Evolutionary conservation across 306 rosid genomes (phyloP), one percentile per base, ranked within the genome.

Genomic region (Boehmeria nivea): DNA sequence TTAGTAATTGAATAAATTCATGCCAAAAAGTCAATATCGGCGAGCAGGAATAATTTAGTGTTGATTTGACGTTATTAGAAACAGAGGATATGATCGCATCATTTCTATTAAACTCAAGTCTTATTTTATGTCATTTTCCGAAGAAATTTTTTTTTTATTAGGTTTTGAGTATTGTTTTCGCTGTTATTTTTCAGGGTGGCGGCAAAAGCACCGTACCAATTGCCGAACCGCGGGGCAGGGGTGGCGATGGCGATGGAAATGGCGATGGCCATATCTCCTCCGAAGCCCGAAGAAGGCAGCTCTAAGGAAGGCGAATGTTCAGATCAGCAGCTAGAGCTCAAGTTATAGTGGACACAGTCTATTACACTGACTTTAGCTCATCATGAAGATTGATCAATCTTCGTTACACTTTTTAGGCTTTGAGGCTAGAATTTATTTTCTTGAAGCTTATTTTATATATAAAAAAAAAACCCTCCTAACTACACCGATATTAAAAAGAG

Each of bases 201-300:
- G 25, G 78, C 88, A 1, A 77, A 67, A 76, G 85, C 82, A 21
- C 94, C 98, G 11, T 90, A 84, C 60, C 90, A 78, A 65, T 43
- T 84, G 65, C 71, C 74, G 59, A 38, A 25, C 17, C 63, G 75
- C 33, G 8, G n/a, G 24, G 47, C 45, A 3, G 45, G 33, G 10
- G 9, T 26, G 17, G 44, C 44, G 36, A 6, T 10, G 36, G 36
- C 36, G 36, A 31, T n/a, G n/a, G n/a, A n/a, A n/a, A n/a, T n/a
- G n/a, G n/a, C n/a, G n/a, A n/a, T n/a, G n/a, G n/a, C 43, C n/a
- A n/a, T n/a, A n/a, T n/a, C n/a, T n/a, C 26, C 60, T 27, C 23
- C 78, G 16, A 79, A 63, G 52, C 38, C 53, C 6, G 82, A 65
- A 8, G 78, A 72, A 67, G 79, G 42, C 14, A 54, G 21, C 17